Percentiles rank a stretch among this genome's conserved stretches.
phyloP scores from a whole-genome alignment of 208 protist species.

The Leishmania arabica region DNA sequence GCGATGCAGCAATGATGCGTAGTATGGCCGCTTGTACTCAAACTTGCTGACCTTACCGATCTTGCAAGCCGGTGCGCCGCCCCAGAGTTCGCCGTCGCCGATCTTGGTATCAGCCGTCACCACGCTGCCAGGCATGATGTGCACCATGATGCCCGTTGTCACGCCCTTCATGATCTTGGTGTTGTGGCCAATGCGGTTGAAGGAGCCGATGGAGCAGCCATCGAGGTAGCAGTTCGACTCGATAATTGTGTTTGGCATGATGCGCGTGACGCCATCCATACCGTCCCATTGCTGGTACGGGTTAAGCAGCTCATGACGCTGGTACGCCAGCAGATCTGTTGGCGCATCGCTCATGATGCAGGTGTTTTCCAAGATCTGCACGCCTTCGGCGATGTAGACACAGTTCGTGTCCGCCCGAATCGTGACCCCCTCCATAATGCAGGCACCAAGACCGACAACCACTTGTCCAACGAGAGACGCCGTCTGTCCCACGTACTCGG shows the following conservation, averaged over 20 bases:
- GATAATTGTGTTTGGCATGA: conserved; percentile 87
- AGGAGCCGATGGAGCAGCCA: conserved; percentile 86
- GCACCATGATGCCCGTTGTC: conserved; percentile 88
- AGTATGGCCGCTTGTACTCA: conserved; percentile 87
- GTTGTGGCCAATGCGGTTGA: conserved; percentile 89
- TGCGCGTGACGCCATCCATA: conserved; percentile 76
- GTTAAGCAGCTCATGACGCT: conserved; percentile 84
- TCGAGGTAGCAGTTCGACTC: conserved; percentile 90
- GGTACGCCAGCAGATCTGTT: conserved; percentile 79
- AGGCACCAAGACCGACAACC: conserved; percentile 65
- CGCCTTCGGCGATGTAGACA: conserved; percentile 84
- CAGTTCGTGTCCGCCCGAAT: conserved; percentile 86
- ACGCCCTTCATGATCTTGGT: conserved; percentile 91
- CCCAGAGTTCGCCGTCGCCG: conserved; percentile 85
- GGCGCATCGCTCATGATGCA: conserved; percentile 89
- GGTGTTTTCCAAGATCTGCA: conserved; percentile 89
- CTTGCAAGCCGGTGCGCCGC: conserved; percentile 81
- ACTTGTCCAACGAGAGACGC: conserved; percentile 83
- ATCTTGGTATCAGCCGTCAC: conserved; percentile 85
- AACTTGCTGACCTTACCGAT: conserved; percentile 89
- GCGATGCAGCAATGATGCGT: conserved; percentile 70
- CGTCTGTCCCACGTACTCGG: conserved; percentile 85
- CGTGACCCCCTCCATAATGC: conserved; percentile 89
- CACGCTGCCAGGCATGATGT: conserved; percentile 88
- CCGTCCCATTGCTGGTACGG: conserved; percentile 91